A percentile compares a stretch with the other conserved stretches of the same genome.
Conservation (phyloP, 345 rosid genomes). For the Crucihimalaya himalaica region DNA sequence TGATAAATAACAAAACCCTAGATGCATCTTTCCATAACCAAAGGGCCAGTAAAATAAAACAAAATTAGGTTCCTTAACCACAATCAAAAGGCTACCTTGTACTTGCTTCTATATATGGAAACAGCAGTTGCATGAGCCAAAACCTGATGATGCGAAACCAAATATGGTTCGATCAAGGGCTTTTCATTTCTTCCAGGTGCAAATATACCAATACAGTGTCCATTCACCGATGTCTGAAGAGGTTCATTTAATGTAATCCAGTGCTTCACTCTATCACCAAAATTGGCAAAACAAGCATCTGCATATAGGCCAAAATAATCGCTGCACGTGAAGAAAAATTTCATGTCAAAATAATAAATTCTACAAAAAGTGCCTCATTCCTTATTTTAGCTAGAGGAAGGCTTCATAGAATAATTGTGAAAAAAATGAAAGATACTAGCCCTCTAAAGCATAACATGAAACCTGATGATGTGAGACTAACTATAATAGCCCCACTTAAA, state of each 20-base stretch:
- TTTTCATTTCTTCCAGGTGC: constrained; percentile 75
- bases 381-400: neutral
- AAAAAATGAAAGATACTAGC: constrained; percentile 1
- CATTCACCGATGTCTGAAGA: constrained; percentile 55
- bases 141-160: constrained; percentile 75
- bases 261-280: constrained; percentile 87
- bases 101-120: constrained; percentile 62
- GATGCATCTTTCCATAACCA: neutral
- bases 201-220: constrained; percentile 55
- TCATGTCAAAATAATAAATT: constrained; percentile 16
- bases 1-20: neutral
- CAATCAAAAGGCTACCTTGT: constrained; percentile 49
- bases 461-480: neutral
- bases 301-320: constrained; percentile 70
- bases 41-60: neutral
- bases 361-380: neutral
- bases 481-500: neutral
- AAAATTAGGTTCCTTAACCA: constrained; percentile 2
- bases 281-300: constrained; percentile 70
- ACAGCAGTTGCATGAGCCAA: constrained; percentile 85
- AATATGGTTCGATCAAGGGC: constrained; percentile 73
- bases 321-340: constrained; percentile 49
- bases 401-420: neutral
- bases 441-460: constrained; percentile 8
- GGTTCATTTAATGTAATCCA: constrained; percentile 93